Evolutionary conservation across 257 asterid species (phyloP).

Genomic region (Primulina tabacum): DNA sequence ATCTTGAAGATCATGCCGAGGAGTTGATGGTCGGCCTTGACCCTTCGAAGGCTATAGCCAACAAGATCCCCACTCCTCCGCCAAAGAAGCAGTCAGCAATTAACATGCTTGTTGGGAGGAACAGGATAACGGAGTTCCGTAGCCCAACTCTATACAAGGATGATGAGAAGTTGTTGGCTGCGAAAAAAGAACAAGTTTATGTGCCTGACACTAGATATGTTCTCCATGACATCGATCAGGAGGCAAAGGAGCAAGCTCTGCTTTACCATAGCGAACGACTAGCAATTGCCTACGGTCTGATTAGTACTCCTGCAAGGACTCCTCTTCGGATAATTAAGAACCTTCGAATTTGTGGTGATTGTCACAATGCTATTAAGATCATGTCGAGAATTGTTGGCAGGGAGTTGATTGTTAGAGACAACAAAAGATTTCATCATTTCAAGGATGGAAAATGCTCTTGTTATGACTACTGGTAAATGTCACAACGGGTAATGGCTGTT

Average conservation of each 20-base stretch:
- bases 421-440: conserved; percentile 90
- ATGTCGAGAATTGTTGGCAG: conserved; percentile 98
- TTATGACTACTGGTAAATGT: conserved; percentile 81
- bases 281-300: conserved; percentile 91
- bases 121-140: conserved; percentile 68
- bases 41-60: conserved; percentile 57
- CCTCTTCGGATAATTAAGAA: conserved; percentile 86
- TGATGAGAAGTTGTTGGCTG: conserved; percentile 82
- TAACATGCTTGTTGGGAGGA: conserved; percentile 88
- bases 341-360: conserved; percentile 85
- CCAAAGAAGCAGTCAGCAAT: conserved; percentile 59
- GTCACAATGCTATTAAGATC: conserved; percentile 91
- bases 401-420: conserved; percentile 84
- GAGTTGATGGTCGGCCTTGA: conserved; percentile 65
- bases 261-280: conserved; percentile 93
- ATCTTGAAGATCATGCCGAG: conserved; percentile 86
- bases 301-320: conserved; percentile 87
- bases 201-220: conserved; percentile 94
- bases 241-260: conserved; percentile 95
- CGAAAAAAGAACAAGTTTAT: conserved; percentile 81
- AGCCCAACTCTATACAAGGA: conserved; percentile 77
- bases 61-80: conserved; percentile 80
- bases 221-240: conserved; percentile 96
- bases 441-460: conserved; percentile 94
- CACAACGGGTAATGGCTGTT: not conserved